Conservation (phyloP, 1,139 yeast genomes). For the Blastobotrys proliferans region DNA sequence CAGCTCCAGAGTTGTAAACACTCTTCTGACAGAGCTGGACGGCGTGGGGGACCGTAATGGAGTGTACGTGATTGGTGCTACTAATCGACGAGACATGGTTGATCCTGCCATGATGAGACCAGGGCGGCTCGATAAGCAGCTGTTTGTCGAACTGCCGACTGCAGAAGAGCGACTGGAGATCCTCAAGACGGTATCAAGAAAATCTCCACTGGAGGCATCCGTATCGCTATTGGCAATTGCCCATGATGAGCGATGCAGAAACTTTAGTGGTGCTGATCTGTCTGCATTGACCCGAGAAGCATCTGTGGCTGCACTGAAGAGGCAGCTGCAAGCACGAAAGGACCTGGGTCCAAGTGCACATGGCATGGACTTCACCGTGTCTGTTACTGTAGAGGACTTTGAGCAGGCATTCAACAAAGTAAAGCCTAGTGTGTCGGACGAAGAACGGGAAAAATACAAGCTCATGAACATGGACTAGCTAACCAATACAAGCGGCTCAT, state of each 20-base stretch:
- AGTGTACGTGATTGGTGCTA: slow-evolving; percentile 92
- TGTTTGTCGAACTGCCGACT: slow-evolving; percentile 85
- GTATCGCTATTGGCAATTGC: slow-evolving; percentile 65
- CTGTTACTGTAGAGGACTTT: slow-evolving; percentile 48
- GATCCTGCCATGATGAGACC: slow-evolving; percentile 98
- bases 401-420: slow-evolving; percentile 65
- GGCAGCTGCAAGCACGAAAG: slow-evolving; percentile 25
- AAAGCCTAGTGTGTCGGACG: slow-evolving; percentile 87
- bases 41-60: slow-evolving; percentile 92
- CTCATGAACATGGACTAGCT: slow-evolving; percentile 22
- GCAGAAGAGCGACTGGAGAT: slow-evolving; percentile 76
- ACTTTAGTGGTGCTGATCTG: slow-evolving; percentile 94
- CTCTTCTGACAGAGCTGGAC: slow-evolving; percentile 87
- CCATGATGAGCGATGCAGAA: slow-evolving; percentile 72
- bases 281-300: slow-evolving; percentile 92
- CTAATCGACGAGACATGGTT: slow-evolving; percentile 96
- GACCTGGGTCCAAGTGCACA: slow-evolving; percentile 29
- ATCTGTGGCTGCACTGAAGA: slow-evolving; percentile 78
- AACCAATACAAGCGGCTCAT: too few species aligned
- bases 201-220: slow-evolving; percentile 65
- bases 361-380: slow-evolving; percentile 30
- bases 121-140: slow-evolving; percentile 89
- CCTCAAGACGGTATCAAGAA: slow-evolving; percentile 65
- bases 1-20: slow-evolving; percentile 90
- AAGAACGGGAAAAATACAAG: slow-evolving; percentile 76